These are phyloP conservation scores for Lotus japonicus DNA, from an alignment of 306 rosid genomes.

Conservation along the genomic window DNA sequence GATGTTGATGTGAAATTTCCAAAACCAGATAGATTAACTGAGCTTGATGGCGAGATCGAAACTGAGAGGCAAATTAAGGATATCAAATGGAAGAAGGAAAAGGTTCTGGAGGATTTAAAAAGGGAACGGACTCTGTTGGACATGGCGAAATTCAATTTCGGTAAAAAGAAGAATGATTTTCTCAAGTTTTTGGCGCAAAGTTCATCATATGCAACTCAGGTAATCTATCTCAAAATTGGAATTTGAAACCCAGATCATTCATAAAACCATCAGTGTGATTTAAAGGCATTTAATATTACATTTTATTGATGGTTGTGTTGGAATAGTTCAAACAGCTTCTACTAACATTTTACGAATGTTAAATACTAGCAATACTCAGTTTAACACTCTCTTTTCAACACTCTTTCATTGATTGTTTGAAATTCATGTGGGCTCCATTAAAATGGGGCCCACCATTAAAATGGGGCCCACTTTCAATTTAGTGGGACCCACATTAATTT, in stretches of 20 bases:
- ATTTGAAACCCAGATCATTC: background rate
- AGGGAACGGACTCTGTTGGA: slow-evolving; percentile 59
- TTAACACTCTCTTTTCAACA: no score
- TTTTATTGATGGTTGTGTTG: background rate
- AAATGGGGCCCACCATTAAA: no score
- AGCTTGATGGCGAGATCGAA: slow-evolving; percentile 35
- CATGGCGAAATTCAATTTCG: slow-evolving; percentile 46
- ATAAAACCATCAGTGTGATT: background rate
- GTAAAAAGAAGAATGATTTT: slow-evolving; percentile 60
- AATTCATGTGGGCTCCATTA: no score
- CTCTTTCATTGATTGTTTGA: no score
- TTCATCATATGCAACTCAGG: slow-evolving; percentile 75
- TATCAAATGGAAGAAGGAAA: slow-evolving; percentile 51
- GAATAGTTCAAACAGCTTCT: background rate
- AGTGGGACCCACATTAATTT: no score
- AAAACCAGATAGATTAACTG: slow-evolving; percentile 29
- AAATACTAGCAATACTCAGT: no score
- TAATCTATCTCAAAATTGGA: slow-evolving; percentile 24
- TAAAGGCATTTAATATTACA: background rate
- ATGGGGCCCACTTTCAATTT: no score
- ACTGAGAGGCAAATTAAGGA: slow-evolving; percentile 55
- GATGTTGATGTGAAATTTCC: slow-evolving; percentile 69
- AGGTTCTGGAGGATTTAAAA: slow-evolving; percentile 48
- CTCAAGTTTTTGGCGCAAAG: slow-evolving; percentile 62
- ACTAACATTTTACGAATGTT: no score